phyloP scores from a whole-genome alignment of 352 stramenopile species.

The Phytopythium delawarense region DNA sequence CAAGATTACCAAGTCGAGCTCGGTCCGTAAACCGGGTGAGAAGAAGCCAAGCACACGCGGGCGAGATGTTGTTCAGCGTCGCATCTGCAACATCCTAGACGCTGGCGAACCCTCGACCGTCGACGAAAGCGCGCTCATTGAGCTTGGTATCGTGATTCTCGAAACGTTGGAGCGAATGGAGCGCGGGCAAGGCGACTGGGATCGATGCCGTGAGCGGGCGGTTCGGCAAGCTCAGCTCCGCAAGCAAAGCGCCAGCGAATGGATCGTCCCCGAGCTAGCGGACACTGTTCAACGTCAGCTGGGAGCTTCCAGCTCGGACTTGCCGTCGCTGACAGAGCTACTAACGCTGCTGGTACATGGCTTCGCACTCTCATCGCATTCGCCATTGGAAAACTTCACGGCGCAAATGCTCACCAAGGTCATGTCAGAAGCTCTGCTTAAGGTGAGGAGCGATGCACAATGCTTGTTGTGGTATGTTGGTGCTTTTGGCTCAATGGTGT shows the following conservation, averaged over 20 bases:
- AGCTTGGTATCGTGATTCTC: conserved; percentile 69
- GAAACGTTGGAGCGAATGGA: conserved; percentile 79
- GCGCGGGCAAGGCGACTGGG: conserved; percentile 34
- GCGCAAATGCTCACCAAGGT: conserved; percentile 60
- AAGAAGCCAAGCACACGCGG: conserved; percentile 41
- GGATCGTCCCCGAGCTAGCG: conserved; percentile 66
- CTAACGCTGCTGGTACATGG: conserved; percentile 59
- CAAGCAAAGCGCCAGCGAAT: conserved; percentile 44
- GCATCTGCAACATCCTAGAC: conserved; percentile 65
- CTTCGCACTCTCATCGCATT: conserved; percentile 49
- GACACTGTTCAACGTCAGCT: conserved; percentile 47
- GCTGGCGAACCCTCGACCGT: conserved; percentile 49
- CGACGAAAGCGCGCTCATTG: conserved; percentile 54
- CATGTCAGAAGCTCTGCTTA: conserved; percentile 36
- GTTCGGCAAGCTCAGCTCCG: conserved; percentile 47
- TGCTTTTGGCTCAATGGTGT: background rate
- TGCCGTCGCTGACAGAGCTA: conserved; percentile 34
- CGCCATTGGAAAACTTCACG: conserved; percentile 57
- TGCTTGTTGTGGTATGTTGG: background rate
- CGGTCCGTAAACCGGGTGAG: conserved; percentile 39
- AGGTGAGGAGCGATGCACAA: conserved; percentile 24
- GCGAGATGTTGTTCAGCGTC: conserved; percentile 66
- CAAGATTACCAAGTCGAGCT: conserved; percentile 41
- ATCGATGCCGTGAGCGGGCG: conserved; percentile 43
- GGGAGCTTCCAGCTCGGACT: conserved; percentile 12